phyloP scores from a whole-genome alignment of 2,329 filamentous ascomycete genomes.

The Aspergillus cejpii region DNA sequence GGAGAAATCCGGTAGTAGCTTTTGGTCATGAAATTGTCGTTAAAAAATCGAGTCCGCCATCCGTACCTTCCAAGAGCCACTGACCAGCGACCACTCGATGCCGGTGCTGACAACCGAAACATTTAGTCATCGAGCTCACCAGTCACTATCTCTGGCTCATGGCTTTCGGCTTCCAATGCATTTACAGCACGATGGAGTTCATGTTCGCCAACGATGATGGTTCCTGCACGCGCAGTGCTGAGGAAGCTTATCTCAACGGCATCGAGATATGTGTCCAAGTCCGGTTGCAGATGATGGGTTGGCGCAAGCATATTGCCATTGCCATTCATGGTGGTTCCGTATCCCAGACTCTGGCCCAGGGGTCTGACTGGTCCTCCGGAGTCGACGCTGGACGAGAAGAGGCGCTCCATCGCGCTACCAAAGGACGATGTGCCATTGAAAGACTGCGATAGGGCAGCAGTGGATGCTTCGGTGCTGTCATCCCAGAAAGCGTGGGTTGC shows the following conservation, averaged over 20 bases:
- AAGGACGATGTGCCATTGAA: conserved; percentile 13
- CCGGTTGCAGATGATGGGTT: conserved; percentile 29
- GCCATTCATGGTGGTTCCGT: conserved; percentile 2
- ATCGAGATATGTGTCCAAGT: conserved; percentile 27
- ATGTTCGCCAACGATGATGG: conserved; percentile 73
- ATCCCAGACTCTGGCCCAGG: conserved; percentile 8
- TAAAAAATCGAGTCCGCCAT: too few relatives aligned
- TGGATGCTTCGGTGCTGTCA: conserved; percentile 19
- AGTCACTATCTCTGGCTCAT: conserved; percentile 14
- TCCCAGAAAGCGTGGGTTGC: conserved; percentile 53
- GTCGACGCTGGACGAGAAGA: conserved; percentile 12
- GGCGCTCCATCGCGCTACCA: conserved; percentile 9
- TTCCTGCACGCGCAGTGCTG: conserved; percentile 79
- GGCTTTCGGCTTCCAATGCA: conserved; percentile 50
- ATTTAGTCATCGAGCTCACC: conserved; percentile 26
- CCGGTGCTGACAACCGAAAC: too few relatives aligned
- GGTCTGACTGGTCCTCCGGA: conserved; percentile 12
- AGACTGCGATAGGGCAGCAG: conserved; percentile 11
- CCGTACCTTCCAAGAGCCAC: too few relatives aligned
- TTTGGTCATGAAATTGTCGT: background rate
- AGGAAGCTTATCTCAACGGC: conserved; percentile 79
- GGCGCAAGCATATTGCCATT: conserved; percentile 2
- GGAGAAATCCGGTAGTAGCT: background rate
- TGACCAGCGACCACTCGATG: too few relatives aligned
- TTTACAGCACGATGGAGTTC: conserved; percentile 67